phyloP scores from a whole-genome alignment of 768 basidiomycete genomes.

The Tulasnella sp. region DNA sequence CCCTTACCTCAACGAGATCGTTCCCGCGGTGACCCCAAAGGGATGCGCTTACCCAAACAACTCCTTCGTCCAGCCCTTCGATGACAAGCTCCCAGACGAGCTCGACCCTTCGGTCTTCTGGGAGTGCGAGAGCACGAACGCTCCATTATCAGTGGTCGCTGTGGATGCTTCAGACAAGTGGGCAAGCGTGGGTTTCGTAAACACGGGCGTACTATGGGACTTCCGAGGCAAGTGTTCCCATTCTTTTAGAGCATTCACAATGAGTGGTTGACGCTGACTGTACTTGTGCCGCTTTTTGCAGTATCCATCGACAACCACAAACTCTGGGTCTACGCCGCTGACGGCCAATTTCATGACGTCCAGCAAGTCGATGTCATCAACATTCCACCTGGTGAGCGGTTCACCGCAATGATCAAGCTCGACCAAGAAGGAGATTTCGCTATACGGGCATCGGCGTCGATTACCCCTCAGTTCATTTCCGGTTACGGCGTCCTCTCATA shows the following conservation, averaged over 20 bases:
- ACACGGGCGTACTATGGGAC: conserved; percentile 15
- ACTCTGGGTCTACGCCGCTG: conserved; percentile 23
- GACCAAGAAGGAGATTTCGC: conserved; percentile 23
- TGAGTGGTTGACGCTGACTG: neutral
- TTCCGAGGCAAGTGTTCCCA: neutral
- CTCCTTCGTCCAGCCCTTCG: conserved; percentile 10
- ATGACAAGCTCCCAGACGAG: conserved; percentile 1
- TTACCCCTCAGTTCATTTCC: conserved; percentile 20
- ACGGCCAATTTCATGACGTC: conserved; percentile 5
- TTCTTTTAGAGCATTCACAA: neutral
- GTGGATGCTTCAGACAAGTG: neutral
- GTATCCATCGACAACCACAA: conserved; percentile 14
- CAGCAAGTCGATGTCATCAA: conserved; percentile 17
- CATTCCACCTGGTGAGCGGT: conserved; percentile 19
- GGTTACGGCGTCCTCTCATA: conserved; percentile 24
- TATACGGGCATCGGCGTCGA: conserved; percentile 1
- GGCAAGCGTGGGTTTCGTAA: neutral
- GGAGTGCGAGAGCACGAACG: conserved; percentile 10
- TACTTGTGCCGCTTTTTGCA: neutral
- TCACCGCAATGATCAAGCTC: conserved; percentile 22
- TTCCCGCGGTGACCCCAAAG: neutral
- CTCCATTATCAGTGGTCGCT: neutral
- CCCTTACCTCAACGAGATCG: conserved; percentile 15
- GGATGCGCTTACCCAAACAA: conserved; percentile 22
- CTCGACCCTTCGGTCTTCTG: conserved; percentile 16